Conservation (phyloP, 139 green algal genomes). For the Trebouxia sp. region DNA sequence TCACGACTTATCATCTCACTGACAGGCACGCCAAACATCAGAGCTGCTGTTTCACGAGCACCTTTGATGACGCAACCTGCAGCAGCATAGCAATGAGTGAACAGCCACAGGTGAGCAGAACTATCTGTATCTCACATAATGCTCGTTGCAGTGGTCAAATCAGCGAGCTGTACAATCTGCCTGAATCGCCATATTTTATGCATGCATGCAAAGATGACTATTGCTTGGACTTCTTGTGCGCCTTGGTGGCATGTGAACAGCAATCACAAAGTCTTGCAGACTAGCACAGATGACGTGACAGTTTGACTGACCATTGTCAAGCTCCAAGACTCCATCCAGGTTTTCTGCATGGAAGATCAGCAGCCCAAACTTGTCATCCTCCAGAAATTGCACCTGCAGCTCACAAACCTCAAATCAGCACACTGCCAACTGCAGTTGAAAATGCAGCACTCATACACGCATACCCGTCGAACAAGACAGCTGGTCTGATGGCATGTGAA, state of each 20-base stretch:
- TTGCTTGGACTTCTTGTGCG: no score
- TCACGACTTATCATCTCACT: background rate
- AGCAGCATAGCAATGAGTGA: no score
- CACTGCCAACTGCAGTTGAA: background rate
- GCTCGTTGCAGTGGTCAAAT: no score
- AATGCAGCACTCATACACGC: background rate
- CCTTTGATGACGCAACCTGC: slow-evolving; percentile 25
- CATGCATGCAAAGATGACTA: no score
- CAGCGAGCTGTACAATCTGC: no score
- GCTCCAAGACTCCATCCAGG: slow-evolving; percentile 7
- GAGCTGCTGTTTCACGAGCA: slow-evolving; percentile 17
- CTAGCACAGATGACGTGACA: no score
- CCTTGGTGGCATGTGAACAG: no score
- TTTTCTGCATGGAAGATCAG: slow-evolving; percentile 25
- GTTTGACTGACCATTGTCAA: slow-evolving; percentile 8
- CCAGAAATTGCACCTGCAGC: slow-evolving; percentile 12
- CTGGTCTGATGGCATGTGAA: background rate
- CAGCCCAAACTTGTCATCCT: background rate
- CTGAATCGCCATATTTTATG: no score
- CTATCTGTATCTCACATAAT: no score
- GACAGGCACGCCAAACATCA: slow-evolving; percentile 22
- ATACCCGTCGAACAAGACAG: no score
- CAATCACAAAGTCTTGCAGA: background rate
- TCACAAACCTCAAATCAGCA: background rate
- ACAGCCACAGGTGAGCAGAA: no score